These are phyloP conservation scores for Pseudocercospora pini-densiflorae DNA, from an alignment of 2,329 filamentous ascomycete species.

Conservation along the genomic window DNA sequence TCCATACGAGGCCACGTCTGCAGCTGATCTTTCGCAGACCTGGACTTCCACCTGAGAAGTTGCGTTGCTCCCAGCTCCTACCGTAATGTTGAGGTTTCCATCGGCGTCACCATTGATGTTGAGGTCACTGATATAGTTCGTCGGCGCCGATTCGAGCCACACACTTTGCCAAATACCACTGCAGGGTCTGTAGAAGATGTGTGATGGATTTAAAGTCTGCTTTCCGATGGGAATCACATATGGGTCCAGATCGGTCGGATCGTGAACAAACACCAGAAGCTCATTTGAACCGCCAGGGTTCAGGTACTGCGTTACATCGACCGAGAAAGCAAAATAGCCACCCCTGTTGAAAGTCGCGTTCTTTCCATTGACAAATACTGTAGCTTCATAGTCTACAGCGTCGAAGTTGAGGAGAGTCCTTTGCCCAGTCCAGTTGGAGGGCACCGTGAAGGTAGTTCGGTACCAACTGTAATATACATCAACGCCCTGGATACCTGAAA, in stretches of 20 bases:
- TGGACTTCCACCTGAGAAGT: conserved; percentile 22
- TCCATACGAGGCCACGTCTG: not conserved
- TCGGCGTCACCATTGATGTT: conserved; percentile 63
- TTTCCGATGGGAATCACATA: conserved; percentile 65
- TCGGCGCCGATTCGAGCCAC: conserved; percentile 68
- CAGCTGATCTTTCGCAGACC: conserved; percentile 20
- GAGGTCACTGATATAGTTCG: conserved; percentile 61
- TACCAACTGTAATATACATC: conserved; percentile 40
- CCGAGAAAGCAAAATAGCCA: conserved; percentile 61
- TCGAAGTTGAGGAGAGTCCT: conserved; percentile 61
- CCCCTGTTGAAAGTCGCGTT: conserved; percentile 61
- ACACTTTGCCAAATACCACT: conserved; percentile 79
- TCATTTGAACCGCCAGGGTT: conserved; percentile 65
- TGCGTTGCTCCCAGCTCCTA: conserved; percentile 6
- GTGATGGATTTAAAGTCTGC: conserved; percentile 60
- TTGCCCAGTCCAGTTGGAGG: conserved; percentile 52
- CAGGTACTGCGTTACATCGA: conserved; percentile 65
- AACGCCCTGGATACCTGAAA: conserved; percentile 50
- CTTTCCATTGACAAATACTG: conserved; percentile 60
- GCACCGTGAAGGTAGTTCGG: conserved; percentile 57
- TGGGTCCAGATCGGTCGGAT: conserved; percentile 64
- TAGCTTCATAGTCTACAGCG: conserved; percentile 67
- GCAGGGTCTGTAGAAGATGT: conserved; percentile 74
- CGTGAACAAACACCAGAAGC: conserved; percentile 66
- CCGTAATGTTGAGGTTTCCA: conserved; percentile 51